Evolutionary conservation across 169 alveolate species (phyloP).

Genomic region (Plasmodium adleri): DNA sequence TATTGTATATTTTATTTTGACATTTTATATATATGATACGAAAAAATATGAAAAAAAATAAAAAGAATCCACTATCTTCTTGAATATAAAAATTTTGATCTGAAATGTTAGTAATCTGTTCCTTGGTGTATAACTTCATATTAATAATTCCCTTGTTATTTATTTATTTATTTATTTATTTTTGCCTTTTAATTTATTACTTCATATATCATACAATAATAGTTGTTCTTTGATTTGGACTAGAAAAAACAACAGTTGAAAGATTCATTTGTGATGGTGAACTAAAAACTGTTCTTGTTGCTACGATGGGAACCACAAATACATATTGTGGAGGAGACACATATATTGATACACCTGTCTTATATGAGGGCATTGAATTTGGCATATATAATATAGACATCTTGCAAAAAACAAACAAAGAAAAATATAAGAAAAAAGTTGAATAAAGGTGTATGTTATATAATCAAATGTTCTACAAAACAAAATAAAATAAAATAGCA

Average conservation of each 20-base stretch:
- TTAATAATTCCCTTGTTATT: too few relatives aligned
- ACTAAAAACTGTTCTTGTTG: conserved; percentile 29
- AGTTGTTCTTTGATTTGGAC: conserved; percentile 23
- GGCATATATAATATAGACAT: conserved; percentile 62
- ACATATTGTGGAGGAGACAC: conserved; percentile 25
- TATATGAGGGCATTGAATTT: conserved; percentile 24
- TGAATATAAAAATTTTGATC: neutral
- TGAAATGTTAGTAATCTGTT: neutral
- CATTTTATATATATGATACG: too few relatives aligned
- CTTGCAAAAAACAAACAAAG: neutral
- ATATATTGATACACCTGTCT: conserved; percentile 52
- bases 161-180: too few relatives aligned
- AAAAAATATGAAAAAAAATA: too few relatives aligned
- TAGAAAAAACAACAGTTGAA: conserved; percentile 27
- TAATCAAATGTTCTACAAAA: too few relatives aligned
- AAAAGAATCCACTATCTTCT: too few relatives aligned
- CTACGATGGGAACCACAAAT: conserved; percentile 18
- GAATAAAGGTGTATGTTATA: too few relatives aligned
- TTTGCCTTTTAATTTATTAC: neutral
- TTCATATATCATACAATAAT: conserved; percentile 34
- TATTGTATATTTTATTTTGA: too few relatives aligned
- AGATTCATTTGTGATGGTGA: conserved; percentile 31
- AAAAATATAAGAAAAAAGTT: conserved; percentile 7
- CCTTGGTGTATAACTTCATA: neutral
- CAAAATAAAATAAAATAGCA: too few relatives aligned